A percentile compares a stretch with the other conserved stretches of the same genome.
Conservation (phyloP, 1,284 basidiomycete species). For the Papiliotrema flavescens region DNA sequence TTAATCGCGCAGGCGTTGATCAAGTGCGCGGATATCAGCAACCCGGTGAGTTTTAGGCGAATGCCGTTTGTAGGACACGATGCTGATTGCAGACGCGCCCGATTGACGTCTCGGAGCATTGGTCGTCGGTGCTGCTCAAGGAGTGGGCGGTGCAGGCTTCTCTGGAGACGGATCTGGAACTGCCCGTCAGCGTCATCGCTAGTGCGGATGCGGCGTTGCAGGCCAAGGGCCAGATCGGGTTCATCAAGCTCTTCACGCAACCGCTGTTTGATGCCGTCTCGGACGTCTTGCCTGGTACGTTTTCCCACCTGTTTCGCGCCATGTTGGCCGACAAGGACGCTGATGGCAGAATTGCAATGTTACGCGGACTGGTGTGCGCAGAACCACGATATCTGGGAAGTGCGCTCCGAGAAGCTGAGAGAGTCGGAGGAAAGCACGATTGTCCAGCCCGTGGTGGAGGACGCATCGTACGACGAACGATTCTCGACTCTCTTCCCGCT, state of each 20-base stretch:
- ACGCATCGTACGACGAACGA: constrained; percentile 36
- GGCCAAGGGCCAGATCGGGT: constrained; percentile 83
- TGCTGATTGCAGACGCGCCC: constrained; percentile 68
- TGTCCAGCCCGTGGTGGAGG: constrained; percentile 28
- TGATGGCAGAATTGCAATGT: constrained; percentile 55
- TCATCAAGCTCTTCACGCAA: constrained; percentile 74
- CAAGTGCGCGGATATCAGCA: constrained; percentile 95
- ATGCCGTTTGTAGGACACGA: background rate
- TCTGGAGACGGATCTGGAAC: constrained; percentile 69
- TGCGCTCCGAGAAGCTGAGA: constrained; percentile 53
- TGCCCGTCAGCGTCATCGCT: constrained; percentile 65
- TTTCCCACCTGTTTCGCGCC: background rate
- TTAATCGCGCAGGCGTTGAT: constrained; percentile 84
- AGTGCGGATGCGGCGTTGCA: constrained; percentile 64
- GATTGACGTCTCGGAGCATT: constrained; percentile 78
- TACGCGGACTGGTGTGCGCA: constrained; percentile 62
- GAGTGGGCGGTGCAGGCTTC: constrained; percentile 86
- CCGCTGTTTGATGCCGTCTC: constrained; percentile 75
- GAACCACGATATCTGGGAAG: constrained; percentile 66
- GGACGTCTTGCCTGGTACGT: constrained; percentile 66
- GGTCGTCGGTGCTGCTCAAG: constrained; percentile 78
- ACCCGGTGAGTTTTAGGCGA: constrained; percentile 64
- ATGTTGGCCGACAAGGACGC: constrained; percentile 5
- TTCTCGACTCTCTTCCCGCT: constrained; percentile 50
- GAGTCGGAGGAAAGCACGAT: constrained; percentile 10